Percentiles rank a stretch among this genome's conserved stretches.
These are phyloP conservation scores for Neoarthrinium moseri DNA, from an alignment of 2,329 filamentous ascomycete species.

Conservation along the genomic window DNA sequence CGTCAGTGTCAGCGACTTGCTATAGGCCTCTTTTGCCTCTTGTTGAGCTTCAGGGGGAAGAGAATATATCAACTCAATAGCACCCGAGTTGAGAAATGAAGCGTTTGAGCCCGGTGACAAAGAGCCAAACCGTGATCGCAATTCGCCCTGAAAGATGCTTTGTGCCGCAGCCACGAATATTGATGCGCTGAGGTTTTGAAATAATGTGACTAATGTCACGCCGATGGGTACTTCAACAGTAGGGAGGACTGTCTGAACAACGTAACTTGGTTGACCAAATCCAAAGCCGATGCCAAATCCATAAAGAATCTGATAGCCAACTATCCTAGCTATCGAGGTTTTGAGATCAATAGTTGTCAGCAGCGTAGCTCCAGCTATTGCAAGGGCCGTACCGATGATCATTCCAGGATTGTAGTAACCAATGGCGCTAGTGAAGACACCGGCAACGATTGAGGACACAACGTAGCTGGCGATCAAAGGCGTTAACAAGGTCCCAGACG, in stretches of 20 bases:
- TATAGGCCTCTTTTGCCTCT: neutral
- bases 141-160: slow-evolving; percentile 15
- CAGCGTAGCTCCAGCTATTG: slow-evolving; percentile 14
- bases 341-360: slow-evolving; percentile 13
- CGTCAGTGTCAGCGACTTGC: neutral
- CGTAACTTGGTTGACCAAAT: slow-evolving; percentile 7
- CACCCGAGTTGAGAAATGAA: neutral
- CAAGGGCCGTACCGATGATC: slow-evolving; percentile 10
- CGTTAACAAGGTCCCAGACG: slow-evolving; percentile 9
- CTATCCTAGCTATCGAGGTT: slow-evolving; percentile 8
- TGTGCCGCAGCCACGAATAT: slow-evolving; percentile 17
- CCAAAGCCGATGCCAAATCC: slow-evolving; percentile 18
- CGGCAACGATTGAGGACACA: slow-evolving; percentile 11
- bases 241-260: slow-evolving; percentile 16
- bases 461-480: slow-evolving; percentile 12
- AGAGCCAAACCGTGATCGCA: neutral
- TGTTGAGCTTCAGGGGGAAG: neutral
- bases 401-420: slow-evolving; percentile 15
- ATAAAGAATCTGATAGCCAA: slow-evolving; percentile 16
- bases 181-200: slow-evolving; percentile 19
- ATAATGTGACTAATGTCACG: slow-evolving; percentile 13
- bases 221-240: slow-evolving; percentile 15
- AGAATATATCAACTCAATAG: neutral
- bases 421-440: slow-evolving; percentile 12
- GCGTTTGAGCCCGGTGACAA: neutral